These are phyloP conservation scores for Geranomyces variabilis DNA, from an alignment of 192 early-diverging fungal genomes.

Conservation along the genomic window DNA sequence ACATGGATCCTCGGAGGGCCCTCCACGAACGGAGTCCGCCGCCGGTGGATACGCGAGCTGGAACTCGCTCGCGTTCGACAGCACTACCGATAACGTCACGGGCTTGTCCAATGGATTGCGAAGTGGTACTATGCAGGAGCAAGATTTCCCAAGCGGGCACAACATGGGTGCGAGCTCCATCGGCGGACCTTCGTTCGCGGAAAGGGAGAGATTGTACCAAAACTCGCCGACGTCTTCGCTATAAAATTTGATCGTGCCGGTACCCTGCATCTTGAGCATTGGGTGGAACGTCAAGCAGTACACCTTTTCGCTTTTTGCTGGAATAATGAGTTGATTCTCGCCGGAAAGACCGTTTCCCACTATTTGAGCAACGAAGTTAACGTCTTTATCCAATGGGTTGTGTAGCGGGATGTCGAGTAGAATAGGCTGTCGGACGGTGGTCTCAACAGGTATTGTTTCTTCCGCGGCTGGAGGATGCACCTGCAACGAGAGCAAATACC, in stretches of 20 bases:
- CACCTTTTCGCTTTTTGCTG: constrained; percentile 29
- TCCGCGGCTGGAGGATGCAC: constrained; percentile 42
- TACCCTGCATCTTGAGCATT: constrained; percentile 27
- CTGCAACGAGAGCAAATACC: constrained; percentile 46
- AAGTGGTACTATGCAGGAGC: constrained; percentile 19
- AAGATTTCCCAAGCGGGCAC: constrained; percentile 52
- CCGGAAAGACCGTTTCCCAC: constrained; percentile 44
- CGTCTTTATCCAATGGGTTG: constrained; percentile 45
- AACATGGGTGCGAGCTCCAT: constrained; percentile 39
- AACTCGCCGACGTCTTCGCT: constrained; percentile 55
- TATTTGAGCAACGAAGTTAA: constrained; percentile 37
- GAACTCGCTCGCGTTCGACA: constrained; percentile 47
- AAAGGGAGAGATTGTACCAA: constrained; percentile 52
- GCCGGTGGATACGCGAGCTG: constrained; percentile 37
- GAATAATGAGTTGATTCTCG: constrained; percentile 19
- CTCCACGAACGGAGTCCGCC: neutral
- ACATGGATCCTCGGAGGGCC: neutral
- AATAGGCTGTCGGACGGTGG: constrained; percentile 37
- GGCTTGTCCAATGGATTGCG: constrained; percentile 35
- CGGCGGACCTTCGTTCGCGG: constrained; percentile 46
- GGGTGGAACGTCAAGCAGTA: constrained; percentile 50
- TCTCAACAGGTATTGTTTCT: constrained; percentile 36
- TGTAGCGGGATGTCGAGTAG: constrained; percentile 38
- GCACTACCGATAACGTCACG: constrained; percentile 20
- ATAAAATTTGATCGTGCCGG: constrained; percentile 44